A percentile compares a stretch with the other conserved stretches of the same genome.
These are phyloP conservation scores for Aspergillus sp. DNA, from an alignment of 2,329 filamentous ascomycete species.

Conservation along the genomic window DNA sequence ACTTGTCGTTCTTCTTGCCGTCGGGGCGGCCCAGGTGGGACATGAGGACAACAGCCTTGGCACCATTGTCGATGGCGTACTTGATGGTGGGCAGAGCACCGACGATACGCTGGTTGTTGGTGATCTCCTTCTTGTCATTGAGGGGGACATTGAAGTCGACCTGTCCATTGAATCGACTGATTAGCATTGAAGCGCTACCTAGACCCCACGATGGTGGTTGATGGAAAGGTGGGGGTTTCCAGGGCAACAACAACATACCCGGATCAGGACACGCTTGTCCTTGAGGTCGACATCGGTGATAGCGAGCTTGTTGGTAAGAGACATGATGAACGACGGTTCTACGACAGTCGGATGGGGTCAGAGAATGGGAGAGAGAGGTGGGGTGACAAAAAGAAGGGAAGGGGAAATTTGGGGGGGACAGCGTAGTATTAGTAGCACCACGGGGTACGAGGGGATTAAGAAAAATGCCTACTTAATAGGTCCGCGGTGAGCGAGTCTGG, in stretches of 20 bases:
- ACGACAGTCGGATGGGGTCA: constrained; percentile 14
- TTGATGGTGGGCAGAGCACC: constrained; percentile 95
- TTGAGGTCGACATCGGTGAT: constrained; percentile 96
- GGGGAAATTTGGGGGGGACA: constrained; percentile 12
- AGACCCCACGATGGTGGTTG: neutral
- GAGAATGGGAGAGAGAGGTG: constrained; percentile 14
- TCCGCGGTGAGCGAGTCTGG: constrained; percentile 25
- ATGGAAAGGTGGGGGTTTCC: constrained; percentile 24
- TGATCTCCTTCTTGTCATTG: constrained; percentile 87
- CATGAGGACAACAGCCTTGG: constrained; percentile 94
- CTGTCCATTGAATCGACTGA: constrained; percentile 49
- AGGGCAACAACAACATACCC: constrained; percentile 61
- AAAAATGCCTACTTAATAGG: constrained; percentile 13
- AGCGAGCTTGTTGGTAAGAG: constrained; percentile 96
- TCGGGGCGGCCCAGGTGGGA: constrained; percentile 96
- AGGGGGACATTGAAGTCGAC: constrained; percentile 99
- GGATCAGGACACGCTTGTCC: constrained; percentile 96
- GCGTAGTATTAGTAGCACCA: neutral
- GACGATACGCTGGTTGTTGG: constrained; percentile 97
- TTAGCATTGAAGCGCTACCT: constrained; percentile 12
- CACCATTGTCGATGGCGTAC: constrained; percentile 84
- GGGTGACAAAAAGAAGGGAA: constrained; percentile 1
- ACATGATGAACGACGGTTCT: constrained; percentile 62
- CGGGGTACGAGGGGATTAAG: constrained; percentile 14
- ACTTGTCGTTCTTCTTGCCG: constrained; percentile 86